Base-by-base conservation (phyloP, 352 stramenopile species). In the Globisporangium irregulare region DNA sequence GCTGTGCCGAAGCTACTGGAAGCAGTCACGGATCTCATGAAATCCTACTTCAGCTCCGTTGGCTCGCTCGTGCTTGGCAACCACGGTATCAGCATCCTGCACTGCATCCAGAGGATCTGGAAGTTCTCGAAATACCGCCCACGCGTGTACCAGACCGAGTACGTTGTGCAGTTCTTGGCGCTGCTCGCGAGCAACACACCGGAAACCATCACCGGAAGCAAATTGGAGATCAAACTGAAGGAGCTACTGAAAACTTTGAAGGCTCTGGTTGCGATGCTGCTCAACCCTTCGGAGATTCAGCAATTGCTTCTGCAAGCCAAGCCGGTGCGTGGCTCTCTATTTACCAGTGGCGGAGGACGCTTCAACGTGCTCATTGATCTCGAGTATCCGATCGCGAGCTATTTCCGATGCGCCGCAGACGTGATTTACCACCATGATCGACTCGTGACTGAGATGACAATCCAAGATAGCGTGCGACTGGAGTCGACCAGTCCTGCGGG, bases 81-180 rank as follows among this genome's bases (percentile, higher is more conserved):
- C 41, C 77, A 77, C 32, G 57, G 43, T 24, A n/a, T 83, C 15
- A 70, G 72, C 4, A 68, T 92, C 46, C 34, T 93, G 24, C 78
- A 89, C 34, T 94, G 80, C 67, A 82, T 92, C 67, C 82, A 80
- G 59, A 73, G 80, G 18, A 81, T 80, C 6, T 93, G 86, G 68
- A 87, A 82, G 67, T 18, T 51, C 5, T 78, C 73, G 3, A 77
- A 76, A 18, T 78, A 75, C 20, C 76, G 68, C 18, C 57, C 76
- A 1, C 75, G 77, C 34, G 64, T 66, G 22, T 73, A 74, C 12
- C 72, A 79, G 5, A 77, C 76, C 5, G 80, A 91, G 51, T 92
- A 89, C 73, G 60, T 94, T 3, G 69, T 82, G 58, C 65, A 87
- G 25, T 92, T 90, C 62, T 61, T 91, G 6, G 67, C 83, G 22